These are phyloP conservation scores for Bretschneidera sinensis DNA, from an alignment of 345 rosid genomes.

Conservation along the genomic window DNA sequence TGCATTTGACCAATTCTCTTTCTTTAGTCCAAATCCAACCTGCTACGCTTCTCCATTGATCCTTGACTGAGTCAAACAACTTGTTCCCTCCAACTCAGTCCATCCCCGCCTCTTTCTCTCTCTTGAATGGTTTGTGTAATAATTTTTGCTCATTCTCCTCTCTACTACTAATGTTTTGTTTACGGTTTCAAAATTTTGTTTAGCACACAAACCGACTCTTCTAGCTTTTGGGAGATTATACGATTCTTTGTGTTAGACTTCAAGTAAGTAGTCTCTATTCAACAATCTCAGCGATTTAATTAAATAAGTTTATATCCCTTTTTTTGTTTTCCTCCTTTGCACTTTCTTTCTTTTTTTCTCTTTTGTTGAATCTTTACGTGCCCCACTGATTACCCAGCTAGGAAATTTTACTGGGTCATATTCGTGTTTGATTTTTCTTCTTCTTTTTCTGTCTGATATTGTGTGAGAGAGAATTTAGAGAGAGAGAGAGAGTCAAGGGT, in stretches of 20 bases:
- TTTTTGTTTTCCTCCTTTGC: background rate
- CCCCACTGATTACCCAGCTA: slow-evolving; percentile 1
- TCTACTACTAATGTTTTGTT: background rate
- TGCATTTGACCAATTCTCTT: slow-evolving; percentile 27
- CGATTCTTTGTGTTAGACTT: slow-evolving; percentile 5
- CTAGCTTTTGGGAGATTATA: background rate
- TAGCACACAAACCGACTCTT: slow-evolving; percentile 1
- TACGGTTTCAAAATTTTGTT: slow-evolving; percentile 1
- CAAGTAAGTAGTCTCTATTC: slow-evolving; percentile 26
- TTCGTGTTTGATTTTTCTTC: slow-evolving; percentile 48
- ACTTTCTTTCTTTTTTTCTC: slow-evolving; percentile 10
- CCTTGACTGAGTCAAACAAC: background rate
- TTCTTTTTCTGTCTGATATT: slow-evolving; percentile 7
- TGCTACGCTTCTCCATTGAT: background rate
- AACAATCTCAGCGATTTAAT: slow-evolving; percentile 19
- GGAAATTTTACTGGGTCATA: slow-evolving; percentile 40
- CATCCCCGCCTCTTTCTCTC: background rate
- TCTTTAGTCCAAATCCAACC: slow-evolving; percentile 2
- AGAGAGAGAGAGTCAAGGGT: slow-evolving; percentile 33
- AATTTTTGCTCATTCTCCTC: background rate
- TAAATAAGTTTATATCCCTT: background rate
- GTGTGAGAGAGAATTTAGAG: slow-evolving; percentile 3
- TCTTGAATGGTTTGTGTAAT: slow-evolving; percentile 4
- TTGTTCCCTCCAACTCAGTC: slow-evolving; percentile 2
- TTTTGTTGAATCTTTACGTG: slow-evolving; percentile 9